Conservation (phyloP, 306 rosid species). For the Hippophae gyantsensis region DNA sequence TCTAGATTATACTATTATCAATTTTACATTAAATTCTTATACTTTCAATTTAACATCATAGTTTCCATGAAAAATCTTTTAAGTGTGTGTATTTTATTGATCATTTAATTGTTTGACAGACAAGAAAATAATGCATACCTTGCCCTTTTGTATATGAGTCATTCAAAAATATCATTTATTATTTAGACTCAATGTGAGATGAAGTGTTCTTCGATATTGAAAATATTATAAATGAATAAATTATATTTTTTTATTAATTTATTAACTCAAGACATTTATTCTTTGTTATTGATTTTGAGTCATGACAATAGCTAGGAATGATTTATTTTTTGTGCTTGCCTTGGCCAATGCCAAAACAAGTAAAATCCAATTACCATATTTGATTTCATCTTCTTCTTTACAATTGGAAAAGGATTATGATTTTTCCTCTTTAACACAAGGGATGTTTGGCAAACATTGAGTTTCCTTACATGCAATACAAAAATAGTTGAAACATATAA, state of each 20-base stretch:
- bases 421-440: slow-evolving; percentile 87
- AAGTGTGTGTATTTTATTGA: neutral
- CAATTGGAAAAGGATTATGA: slow-evolving; percentile 64
- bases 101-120: neutral
- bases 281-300: too few relatives aligned
- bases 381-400: slow-evolving; percentile 40
- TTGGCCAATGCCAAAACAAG: slow-evolving; percentile 52
- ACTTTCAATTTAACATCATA: neutral
- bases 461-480: slow-evolving; percentile 31
- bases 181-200: too few relatives aligned
- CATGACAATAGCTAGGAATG: too few relatives aligned
- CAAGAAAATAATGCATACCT: too few relatives aligned
- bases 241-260: too few relatives aligned
- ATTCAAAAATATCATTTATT: too few relatives aligned
- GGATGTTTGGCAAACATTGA: slow-evolving; percentile 71
- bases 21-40: neutral
- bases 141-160: too few relatives aligned
- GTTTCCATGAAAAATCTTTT: neutral
- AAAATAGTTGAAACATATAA: slow-evolving; percentile 44
- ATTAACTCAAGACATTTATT: too few relatives aligned
- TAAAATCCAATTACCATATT: slow-evolving; percentile 49
- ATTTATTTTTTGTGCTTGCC: neutral
- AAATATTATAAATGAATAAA: too few relatives aligned
- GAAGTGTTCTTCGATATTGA: too few relatives aligned
- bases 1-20: neutral